Evolutionary conservation across 352 stramenopile species (phyloP), one percentile per base, ranked within the genome.

Genomic region (Plasmopara viticola): DNA sequence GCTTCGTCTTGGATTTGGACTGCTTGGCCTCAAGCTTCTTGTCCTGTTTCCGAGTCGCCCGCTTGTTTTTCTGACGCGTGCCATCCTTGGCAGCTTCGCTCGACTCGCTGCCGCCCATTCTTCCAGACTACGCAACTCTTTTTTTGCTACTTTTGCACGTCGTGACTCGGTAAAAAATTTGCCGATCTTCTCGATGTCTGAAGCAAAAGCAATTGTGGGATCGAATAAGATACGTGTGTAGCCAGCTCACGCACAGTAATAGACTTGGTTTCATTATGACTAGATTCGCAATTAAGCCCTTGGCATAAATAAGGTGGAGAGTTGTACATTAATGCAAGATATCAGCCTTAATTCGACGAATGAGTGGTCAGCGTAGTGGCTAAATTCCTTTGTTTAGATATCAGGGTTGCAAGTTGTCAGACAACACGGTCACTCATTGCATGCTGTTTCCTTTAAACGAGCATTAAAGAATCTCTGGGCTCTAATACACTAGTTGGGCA

Each of bases 21-120:
- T 60, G 37, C 46, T 48, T 56, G 57, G 46, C 33, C 28, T 49
- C 33, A 6, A 30, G 44, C 33, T 53, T 58, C 48, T 47, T 55
- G 13, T 53, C 30, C 46, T 56, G 50, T 5, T 60, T 34, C 30
- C 48, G 28, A 30, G 18, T 53, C 52, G 45, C 25, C 48, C 48
- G 44, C 29, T 48, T 7, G 45, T 54, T 54, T 50, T 68, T 40
- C 51, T 54, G 55, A 17, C 60, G 60, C 47, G 45, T 42, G 34
- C 58, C 60, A 38, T 68, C 47, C 55, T 63, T 65, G 31, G 53
- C 46, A 18, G 57, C 58, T 17, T 67, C 54, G 44, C 57, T 64
- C 34, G 63, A 71, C 41, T 62, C 63, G 28, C 34, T 64, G 28
- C 63, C 58, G 44, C 63, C 63, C 63, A 71, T 71, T 12, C 38